These are phyloP conservation scores for Dendrobium chrysotoxum DNA, from an alignment of 106 monocot genomes.

Conservation along the genomic window DNA sequence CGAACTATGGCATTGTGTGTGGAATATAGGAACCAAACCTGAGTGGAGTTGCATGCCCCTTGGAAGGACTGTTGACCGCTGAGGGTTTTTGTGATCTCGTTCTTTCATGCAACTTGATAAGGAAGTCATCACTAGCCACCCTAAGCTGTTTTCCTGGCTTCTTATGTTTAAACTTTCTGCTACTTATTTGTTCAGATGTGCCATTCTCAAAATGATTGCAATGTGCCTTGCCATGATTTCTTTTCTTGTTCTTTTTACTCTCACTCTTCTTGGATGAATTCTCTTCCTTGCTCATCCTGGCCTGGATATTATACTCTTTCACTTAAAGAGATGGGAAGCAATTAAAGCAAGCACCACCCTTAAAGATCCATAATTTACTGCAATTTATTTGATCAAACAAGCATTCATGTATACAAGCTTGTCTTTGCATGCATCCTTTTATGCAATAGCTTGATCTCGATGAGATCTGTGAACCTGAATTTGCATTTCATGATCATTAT, in stretches of 20 bases:
- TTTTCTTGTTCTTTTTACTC: slow-evolving; percentile 21
- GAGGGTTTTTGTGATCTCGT: slow-evolving; percentile 3
- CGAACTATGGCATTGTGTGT: background rate
- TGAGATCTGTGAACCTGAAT: too few relatives aligned
- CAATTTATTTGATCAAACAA: too few relatives aligned
- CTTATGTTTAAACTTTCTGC: slow-evolving; percentile 15
- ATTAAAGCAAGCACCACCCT: background rate
- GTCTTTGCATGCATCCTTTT: too few relatives aligned
- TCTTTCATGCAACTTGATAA: background rate
- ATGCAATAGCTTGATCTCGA: too few relatives aligned
- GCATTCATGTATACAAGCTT: too few relatives aligned
- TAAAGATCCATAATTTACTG: background rate
- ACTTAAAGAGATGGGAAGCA: background rate
- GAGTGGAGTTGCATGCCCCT: slow-evolving; percentile 14
- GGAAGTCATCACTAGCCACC: background rate
- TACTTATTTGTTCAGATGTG: slow-evolving; percentile 11
- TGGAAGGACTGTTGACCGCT: background rate
- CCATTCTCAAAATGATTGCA: background rate
- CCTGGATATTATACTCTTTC: background rate
- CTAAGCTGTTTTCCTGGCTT: slow-evolving; percentile 7
- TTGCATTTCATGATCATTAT: too few relatives aligned
- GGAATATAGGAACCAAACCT: slow-evolving; percentile 19
- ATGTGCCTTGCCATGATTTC: slow-evolving; percentile 17
- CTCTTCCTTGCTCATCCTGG: slow-evolving; percentile 8
- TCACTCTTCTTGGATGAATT: slow-evolving; percentile 10